A percentile compares a stretch with the other conserved stretches of the same genome.
phyloP scores from a whole-genome alignment of 2,329 filamentous ascomycete genomes.

The Rhexocercosporidium sp. region DNA sequence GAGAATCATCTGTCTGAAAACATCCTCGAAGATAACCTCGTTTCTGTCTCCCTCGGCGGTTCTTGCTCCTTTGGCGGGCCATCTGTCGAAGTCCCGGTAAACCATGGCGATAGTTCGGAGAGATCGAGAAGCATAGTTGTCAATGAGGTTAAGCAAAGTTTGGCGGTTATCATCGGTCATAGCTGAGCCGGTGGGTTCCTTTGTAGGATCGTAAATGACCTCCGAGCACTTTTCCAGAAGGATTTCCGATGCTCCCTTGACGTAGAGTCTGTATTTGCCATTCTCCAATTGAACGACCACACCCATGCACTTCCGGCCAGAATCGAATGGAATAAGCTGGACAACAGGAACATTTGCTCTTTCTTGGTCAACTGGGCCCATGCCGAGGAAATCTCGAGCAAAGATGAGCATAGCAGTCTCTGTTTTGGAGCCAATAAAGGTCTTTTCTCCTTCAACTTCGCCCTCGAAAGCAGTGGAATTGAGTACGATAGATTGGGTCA shows the following conservation, averaged over 20 bases:
- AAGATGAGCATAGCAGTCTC: slow-evolving; percentile 77
- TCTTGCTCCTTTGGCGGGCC: slow-evolving; percentile 65
- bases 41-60: slow-evolving; percentile 62
- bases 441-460: slow-evolving; percentile 60
- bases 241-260: slow-evolving; percentile 61
- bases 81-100: slow-evolving; percentile 73
- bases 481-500: slow-evolving; percentile 68
- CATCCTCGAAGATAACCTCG: slow-evolving; percentile 67
- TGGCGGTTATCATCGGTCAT: slow-evolving; percentile 63
- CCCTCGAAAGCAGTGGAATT: slow-evolving; percentile 75
- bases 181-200: slow-evolving; percentile 55
- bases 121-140: slow-evolving; percentile 67
- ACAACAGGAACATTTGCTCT: slow-evolving; percentile 64
- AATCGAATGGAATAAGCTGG: slow-evolving; percentile 52
- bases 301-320: slow-evolving; percentile 69
- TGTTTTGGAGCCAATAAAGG: slow-evolving; percentile 78
- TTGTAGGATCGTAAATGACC: slow-evolving; percentile 63
- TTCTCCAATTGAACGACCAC: slow-evolving; percentile 60
- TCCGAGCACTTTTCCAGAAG: slow-evolving; percentile 49
- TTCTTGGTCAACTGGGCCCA: slow-evolving; percentile 65
- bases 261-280: slow-evolving; percentile 51
- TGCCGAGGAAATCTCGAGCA: slow-evolving; percentile 67
- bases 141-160: slow-evolving; percentile 59
- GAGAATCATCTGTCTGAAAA: slow-evolving; percentile 77
- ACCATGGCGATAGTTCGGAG: slow-evolving; percentile 77